phyloP scores from a whole-genome alignment of 2,329 filamentous ascomycete species.

The Diaporthe nobilis region DNA sequence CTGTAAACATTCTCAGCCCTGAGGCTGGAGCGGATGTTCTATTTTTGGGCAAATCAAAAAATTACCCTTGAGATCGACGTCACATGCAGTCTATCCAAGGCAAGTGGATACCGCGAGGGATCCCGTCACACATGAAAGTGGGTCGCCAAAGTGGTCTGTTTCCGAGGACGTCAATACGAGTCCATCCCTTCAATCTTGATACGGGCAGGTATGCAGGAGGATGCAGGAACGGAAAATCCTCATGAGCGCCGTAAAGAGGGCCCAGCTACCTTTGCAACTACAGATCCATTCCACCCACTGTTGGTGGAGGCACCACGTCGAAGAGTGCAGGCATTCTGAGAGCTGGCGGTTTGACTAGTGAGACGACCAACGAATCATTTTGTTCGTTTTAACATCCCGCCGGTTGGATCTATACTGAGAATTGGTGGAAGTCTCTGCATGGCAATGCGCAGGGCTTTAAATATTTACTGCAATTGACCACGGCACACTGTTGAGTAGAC shows the following conservation, averaged over 20 bases:
- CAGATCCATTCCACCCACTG: not conserved
- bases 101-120: not conserved
- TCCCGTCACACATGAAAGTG: conserved; percentile 11
- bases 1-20: not conserved
- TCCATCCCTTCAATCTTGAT: not conserved
- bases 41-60: not conserved
- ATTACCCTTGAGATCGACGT: conserved; percentile 18
- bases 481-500: no score
- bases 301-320: not conserved
- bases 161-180: not conserved
- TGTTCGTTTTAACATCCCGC: not conserved
- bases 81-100: conserved; percentile 11
- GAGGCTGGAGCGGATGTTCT: conserved; percentile 20
- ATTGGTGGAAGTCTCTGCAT: not conserved
- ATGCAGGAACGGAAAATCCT: not conserved
- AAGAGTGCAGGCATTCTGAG: no score
- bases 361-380: no score
- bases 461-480: no score
- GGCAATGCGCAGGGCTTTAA: no score
- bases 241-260: not conserved
- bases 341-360: not conserved
- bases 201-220: not conserved
- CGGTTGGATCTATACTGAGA: not conserved
- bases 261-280: not conserved
- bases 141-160: not conserved